Evolutionary conservation across 1,139 yeast species (phyloP).

Genomic region (Dujonia santamariae): DNA sequence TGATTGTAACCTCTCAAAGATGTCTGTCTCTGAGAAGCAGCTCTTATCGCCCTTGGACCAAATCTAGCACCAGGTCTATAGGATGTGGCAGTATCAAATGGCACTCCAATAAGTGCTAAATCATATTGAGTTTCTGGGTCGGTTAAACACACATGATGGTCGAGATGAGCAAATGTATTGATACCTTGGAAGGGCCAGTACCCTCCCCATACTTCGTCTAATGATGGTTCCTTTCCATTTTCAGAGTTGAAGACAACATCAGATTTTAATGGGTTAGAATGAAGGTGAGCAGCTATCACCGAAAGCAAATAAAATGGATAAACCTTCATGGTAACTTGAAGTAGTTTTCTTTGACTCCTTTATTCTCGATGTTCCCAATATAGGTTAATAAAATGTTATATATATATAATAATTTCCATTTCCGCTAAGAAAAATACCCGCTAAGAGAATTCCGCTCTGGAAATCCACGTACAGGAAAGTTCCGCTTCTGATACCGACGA

Average conservation of each 20-base stretch:
- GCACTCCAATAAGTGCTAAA: constrained; percentile 70
- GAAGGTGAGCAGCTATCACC: constrained; percentile 4
- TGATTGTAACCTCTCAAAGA: constrained; percentile 65
- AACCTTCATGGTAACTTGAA: background rate
- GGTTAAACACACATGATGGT: constrained; percentile 54
- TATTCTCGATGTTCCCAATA: too few species aligned
- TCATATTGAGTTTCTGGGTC: constrained; percentile 50
- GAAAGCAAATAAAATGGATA: background rate
- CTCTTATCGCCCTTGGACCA: constrained; percentile 74
- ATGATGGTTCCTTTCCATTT: constrained; percentile 21
- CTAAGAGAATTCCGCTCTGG: too few species aligned
- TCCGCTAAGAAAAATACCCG: too few species aligned
- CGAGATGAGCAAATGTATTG: constrained; percentile 71
- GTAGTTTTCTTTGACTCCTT: too few species aligned
- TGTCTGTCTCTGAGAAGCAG: constrained; percentile 72
- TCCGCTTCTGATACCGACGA: too few species aligned
- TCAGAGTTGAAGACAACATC: constrained; percentile 1
- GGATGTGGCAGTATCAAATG: constrained; percentile 74
- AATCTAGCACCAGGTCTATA: constrained; percentile 77
- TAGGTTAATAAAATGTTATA: too few species aligned
- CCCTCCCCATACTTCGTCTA: constrained; percentile 58
- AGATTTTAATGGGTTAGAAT: constrained; percentile 6
- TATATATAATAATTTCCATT: too few species aligned
- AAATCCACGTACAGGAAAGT: too few species aligned
- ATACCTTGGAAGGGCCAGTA: constrained; percentile 71